These are phyloP conservation scores for Saraca asoca DNA, from an alignment of 331 rosid species.

Conservation along the genomic window DNA sequence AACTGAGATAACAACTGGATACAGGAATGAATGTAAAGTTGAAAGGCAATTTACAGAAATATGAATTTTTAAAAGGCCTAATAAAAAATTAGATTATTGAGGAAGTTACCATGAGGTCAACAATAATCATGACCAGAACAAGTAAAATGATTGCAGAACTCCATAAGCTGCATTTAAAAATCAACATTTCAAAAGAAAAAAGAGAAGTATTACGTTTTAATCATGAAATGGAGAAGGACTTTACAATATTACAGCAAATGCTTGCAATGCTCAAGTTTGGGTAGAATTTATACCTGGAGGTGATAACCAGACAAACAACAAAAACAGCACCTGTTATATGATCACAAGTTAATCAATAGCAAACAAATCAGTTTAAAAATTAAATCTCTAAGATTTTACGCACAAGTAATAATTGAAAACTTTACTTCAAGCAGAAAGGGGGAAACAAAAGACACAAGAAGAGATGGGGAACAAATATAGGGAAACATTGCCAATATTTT, in stretches of 20 bases:
- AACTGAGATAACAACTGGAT: not conserved
- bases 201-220: not conserved
- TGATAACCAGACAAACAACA: conserved; percentile 76
- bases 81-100: not conserved
- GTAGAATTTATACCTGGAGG: conserved; percentile 69
- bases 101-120: conserved; percentile 87
- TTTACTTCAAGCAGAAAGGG: conserved; percentile 20
- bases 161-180: conserved; percentile 73
- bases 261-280: conserved; percentile 26
- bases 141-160: conserved; percentile 79
- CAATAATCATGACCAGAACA: conserved; percentile 85
- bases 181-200: conserved; percentile 24
- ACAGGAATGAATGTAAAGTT: conserved; percentile 11
- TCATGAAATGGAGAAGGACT: conserved; percentile 19
- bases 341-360: conserved; percentile 31
- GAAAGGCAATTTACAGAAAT: not conserved
- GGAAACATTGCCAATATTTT: conserved; percentile 17
- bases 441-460: conserved; percentile 1
- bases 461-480: not conserved
- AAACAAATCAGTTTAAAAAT: not conserved
- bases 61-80: not conserved
- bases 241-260: not conserved
- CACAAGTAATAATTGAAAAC: conserved; percentile 23
- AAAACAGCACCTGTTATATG: conserved; percentile 80
- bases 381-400: conserved; percentile 2